A percentile compares a stretch with the other conserved stretches of the same genome.
These are phyloP conservation scores for Candida patagonica DNA, from an alignment of 805 yeast genomes.

Conservation along the genomic window DNA sequence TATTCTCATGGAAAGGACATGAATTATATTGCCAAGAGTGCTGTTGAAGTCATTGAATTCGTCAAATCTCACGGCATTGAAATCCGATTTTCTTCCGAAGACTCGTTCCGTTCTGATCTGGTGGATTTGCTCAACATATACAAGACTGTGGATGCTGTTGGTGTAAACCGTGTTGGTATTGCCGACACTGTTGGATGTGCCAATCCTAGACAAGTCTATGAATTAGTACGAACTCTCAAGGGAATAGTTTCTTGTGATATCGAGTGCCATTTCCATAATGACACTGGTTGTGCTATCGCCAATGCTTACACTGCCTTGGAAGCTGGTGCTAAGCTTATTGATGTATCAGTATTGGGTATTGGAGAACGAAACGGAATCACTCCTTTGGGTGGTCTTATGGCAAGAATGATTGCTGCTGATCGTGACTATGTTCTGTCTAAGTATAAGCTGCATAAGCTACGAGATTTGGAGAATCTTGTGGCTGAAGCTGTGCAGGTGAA, in stretches of 20 bases:
- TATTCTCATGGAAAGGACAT: slow-evolving; percentile 97
- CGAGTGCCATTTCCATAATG: slow-evolving; percentile 98
- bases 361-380: slow-evolving; percentile 99
- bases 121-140: slow-evolving; percentile 92
- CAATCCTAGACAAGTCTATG: slow-evolving; percentile 97
- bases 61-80: slow-evolving; percentile 96
- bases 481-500: slow-evolving; percentile 97
- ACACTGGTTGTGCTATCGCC: slow-evolving; percentile 98
- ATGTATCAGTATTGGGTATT: slow-evolving; percentile 91
- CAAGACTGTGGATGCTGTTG: slow-evolving; percentile 93
- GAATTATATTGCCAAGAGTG: slow-evolving; percentile 93
- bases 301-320: slow-evolving; percentile 97
- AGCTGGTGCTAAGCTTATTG: slow-evolving; percentile 93
- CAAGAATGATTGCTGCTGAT: slow-evolving; percentile 98
- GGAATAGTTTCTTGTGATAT: slow-evolving; percentile 93
- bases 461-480: slow-evolving; percentile 91
- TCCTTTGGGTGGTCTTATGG: slow-evolving; percentile 96
- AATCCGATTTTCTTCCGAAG: slow-evolving; percentile 94
- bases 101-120: slow-evolving; percentile 92
- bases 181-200: slow-evolving; percentile 99
- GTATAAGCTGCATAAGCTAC: slow-evolving; percentile 89
- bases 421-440: slow-evolving; percentile 91
- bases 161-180: slow-evolving; percentile 97
- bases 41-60: slow-evolving; percentile 93
- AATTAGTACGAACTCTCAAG: slow-evolving; percentile 85